Percentiles rank a stretch among this genome's conserved stretches.
Evolutionary conservation across 1,284 basidiomycete species (phyloP).

Genomic region (Filobasidium uniguttulatum): DNA sequence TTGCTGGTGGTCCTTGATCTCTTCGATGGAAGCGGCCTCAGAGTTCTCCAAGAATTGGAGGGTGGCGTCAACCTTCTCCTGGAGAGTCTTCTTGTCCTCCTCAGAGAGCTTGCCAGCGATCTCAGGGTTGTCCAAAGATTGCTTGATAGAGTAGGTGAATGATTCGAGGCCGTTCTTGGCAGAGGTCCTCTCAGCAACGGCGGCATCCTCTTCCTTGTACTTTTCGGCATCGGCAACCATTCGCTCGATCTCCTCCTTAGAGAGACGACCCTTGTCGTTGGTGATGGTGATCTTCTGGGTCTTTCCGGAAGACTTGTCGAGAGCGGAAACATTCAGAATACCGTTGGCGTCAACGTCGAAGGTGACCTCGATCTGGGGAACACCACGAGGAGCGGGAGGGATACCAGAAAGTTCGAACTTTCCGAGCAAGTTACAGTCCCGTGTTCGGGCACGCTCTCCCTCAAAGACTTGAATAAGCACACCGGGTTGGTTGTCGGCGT

Average conservation of each 20-base stretch:
- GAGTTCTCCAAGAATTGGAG: conserved; percentile 87
- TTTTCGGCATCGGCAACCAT: conserved; percentile 91
- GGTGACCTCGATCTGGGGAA: conserved; percentile 94
- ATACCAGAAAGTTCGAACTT: conserved; percentile 98
- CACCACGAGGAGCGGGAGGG: conserved; percentile 94
- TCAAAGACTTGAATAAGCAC: conserved; percentile 95
- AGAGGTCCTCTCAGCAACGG: conserved; percentile 51
- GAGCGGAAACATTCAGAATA: conserved; percentile 90
- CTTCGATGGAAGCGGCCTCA: conserved; percentile 77
- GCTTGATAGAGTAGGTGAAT: conserved; percentile 91
- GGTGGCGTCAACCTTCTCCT: conserved; percentile 67
- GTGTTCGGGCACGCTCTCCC: conserved; percentile 97
- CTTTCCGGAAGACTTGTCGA: conserved; percentile 97
- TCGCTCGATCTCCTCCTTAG: conserved; percentile 96
- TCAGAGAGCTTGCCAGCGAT: conserved; percentile 75
- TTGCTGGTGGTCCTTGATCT: conserved; percentile 89
- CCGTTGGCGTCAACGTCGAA: conserved; percentile 99
- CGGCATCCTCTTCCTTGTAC: conserved; percentile 41
- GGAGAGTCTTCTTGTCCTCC: conserved; percentile 76
- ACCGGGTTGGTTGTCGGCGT: conserved; percentile 98
- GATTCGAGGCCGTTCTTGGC: conserved; percentile 85
- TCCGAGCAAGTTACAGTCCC: conserved; percentile 98
- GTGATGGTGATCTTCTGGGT: conserved; percentile 86
- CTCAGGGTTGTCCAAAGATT: conserved; percentile 74
- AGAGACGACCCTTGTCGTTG: conserved; percentile 96